phyloP scores from a whole-genome alignment of 495 filamentous ascomycete genomes.

The Penicillium canescens region DNA sequence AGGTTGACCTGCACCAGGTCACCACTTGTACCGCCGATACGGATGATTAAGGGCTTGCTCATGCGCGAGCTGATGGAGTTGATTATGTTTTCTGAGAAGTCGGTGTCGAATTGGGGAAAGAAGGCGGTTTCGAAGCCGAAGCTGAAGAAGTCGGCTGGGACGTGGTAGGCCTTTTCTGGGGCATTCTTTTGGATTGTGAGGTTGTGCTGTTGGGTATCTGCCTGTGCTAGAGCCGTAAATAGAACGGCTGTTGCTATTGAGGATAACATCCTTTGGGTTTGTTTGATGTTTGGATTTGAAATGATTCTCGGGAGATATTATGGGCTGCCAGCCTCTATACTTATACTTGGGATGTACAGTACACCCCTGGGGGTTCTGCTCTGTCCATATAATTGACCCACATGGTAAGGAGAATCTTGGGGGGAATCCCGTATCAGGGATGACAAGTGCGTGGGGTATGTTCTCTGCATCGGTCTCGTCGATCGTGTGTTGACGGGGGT shows the following conservation, averaged over 20 bases:
- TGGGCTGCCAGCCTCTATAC: neutral
- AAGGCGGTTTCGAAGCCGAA: constrained; percentile 24
- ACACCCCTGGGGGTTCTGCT: neutral
- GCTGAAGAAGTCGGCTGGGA: constrained; percentile 24
- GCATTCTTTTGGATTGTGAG: constrained; percentile 1
- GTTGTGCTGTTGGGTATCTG: neutral
- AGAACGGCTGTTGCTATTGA: neutral
- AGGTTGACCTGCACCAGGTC: constrained; percentile 15
- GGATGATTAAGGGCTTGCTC: constrained; percentile 18
- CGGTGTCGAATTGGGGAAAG: constrained; percentile 15
- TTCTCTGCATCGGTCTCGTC: neutral
- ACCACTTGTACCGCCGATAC: constrained; percentile 24
- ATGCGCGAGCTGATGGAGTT: constrained; percentile 17
- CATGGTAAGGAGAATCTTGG: neutral
- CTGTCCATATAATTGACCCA: neutral
- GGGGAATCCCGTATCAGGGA: neutral
- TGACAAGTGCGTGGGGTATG: neutral
- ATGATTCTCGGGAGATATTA: neutral
- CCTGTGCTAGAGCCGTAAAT: neutral
- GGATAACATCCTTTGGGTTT: neutral
- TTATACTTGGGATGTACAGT: too few species aligned
- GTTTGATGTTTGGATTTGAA: neutral
- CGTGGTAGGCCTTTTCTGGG: constrained; percentile 8
- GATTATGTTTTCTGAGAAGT: constrained; percentile 21
- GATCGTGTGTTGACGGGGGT: too few species aligned